These are phyloP conservation scores for Naganishia albida DNA, from an alignment of 1,284 basidiomycete species.

Conservation along the genomic window DNA sequence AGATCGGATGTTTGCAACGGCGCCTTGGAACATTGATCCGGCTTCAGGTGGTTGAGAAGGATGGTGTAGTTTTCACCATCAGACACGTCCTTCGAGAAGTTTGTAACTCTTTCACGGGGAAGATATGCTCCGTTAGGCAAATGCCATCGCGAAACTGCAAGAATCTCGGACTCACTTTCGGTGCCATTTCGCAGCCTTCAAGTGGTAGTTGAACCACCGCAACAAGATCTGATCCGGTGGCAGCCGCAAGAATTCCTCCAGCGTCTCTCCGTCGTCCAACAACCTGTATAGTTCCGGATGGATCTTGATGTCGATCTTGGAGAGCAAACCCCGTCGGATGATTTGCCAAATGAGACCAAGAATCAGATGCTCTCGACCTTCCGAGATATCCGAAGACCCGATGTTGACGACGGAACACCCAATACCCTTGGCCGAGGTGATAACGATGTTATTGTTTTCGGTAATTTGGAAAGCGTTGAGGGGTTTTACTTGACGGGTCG, in stretches of 20 bases:
- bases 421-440: conserved; percentile 95
- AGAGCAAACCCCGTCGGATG: conserved; percentile 88
- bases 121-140: neutral
- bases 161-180: conserved; percentile 61
- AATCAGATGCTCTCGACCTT: conserved; percentile 94
- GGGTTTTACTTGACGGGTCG: conserved; percentile 56
- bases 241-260: conserved; percentile 88
- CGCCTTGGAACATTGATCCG: conserved; percentile 85
- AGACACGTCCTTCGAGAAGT: conserved; percentile 91
- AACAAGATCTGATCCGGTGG: conserved; percentile 96
- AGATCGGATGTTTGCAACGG: conserved; percentile 85
- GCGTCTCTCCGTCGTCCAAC: conserved; percentile 93
- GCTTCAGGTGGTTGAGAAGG: conserved; percentile 91
- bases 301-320: conserved; percentile 95
- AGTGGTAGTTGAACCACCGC: conserved; percentile 98
- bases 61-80: conserved; percentile 98
- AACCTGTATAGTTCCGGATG: conserved; percentile 95
- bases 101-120: conserved; percentile 71
- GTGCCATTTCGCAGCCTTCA: conserved; percentile 91
- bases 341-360: conserved; percentile 99
- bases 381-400: conserved; percentile 86
- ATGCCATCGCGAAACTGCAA: no score
- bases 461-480: conserved; percentile 98
- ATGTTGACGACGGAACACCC: conserved; percentile 99
- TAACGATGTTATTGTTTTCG: conserved; percentile 99